Conservation (phyloP, 768 basidiomycete species). For the Calocybe cyanea region DNA sequence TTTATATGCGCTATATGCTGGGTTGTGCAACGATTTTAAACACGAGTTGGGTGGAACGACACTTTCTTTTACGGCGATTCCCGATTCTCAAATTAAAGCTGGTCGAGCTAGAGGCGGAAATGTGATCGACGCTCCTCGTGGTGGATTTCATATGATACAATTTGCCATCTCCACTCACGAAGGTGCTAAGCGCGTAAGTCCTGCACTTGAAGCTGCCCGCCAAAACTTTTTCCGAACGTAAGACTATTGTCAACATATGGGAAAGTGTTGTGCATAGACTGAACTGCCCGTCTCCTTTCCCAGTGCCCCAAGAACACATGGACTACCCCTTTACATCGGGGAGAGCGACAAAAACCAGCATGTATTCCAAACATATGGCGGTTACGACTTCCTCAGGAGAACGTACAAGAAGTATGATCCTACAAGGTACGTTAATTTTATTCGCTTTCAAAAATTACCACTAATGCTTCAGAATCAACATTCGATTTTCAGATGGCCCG, state of each 20-base stretch:
- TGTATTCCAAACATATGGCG: slow-evolving; percentile 37
- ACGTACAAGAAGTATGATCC: slow-evolving; percentile 44
- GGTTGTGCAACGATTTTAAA: slow-evolving; percentile 19
- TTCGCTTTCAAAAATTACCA: neutral
- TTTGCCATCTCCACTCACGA: neutral
- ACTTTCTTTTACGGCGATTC: slow-evolving; percentile 36
- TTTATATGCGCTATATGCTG: slow-evolving; percentile 23
- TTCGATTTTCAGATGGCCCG: slow-evolving; percentile 29
- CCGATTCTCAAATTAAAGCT: slow-evolving; percentile 28
- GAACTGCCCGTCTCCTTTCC: too few relatives aligned
- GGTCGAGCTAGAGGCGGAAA: slow-evolving; percentile 33
- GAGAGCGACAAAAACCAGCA: slow-evolving; percentile 36
- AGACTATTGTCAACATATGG: neutral
- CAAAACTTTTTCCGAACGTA: neutral
- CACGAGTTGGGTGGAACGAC: slow-evolving; percentile 24
- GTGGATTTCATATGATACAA: slow-evolving; percentile 4
- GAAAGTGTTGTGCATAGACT: neutral
- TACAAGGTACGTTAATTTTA: slow-evolving; percentile 24
- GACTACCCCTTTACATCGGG: slow-evolving; percentile 36
- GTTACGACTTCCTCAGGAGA: slow-evolving; percentile 29
- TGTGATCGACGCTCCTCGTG: slow-evolving; percentile 32
- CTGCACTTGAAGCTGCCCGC: neutral
- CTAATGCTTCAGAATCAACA: slow-evolving; percentile 26
- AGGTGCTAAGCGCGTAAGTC: neutral
- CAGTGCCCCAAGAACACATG: slow-evolving; percentile 34